A percentile compares a stretch with the other conserved stretches of the same genome.
phyloP scores from a whole-genome alignment of 768 basidiomycete genomes.

The Suillus plorans region DNA sequence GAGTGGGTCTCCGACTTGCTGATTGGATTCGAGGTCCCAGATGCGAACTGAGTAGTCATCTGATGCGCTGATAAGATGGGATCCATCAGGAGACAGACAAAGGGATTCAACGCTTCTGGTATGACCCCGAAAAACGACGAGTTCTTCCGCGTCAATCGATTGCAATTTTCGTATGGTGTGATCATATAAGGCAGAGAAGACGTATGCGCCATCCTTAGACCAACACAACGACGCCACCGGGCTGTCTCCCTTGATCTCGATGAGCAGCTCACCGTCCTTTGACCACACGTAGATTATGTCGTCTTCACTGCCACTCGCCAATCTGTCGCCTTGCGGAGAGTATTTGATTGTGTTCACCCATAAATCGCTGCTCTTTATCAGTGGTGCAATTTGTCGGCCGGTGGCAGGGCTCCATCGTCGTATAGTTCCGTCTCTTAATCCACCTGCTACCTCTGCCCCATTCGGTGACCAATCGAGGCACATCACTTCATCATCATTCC shows the following conservation, averaged over 20 bases:
- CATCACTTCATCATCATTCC: background rate
- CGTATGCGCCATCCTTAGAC: background rate
- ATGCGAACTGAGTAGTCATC: background rate
- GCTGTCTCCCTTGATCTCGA: background rate
- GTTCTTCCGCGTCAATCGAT: background rate
- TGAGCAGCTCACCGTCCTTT: background rate
- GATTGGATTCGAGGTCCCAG: background rate
- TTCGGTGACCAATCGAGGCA: conserved; percentile 15
- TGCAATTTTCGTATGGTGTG: background rate
- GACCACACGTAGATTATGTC: background rate
- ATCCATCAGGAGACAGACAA: background rate
- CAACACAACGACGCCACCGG: background rate
- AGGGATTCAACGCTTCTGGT: background rate
- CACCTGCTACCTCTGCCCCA: conserved; percentile 12
- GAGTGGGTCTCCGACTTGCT: conserved; percentile 32
- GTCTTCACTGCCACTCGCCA: background rate
- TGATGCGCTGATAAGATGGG: background rate
- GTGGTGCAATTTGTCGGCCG: background rate
- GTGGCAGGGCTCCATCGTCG: conserved; percentile 14
- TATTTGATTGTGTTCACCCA: background rate
- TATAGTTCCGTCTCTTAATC: conserved; percentile 8
- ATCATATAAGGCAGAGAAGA: background rate
- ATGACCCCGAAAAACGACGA: background rate
- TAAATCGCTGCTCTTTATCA: background rate
- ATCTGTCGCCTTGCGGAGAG: background rate